These are phyloP conservation scores for Pleurotus ostreatus DNA, from an alignment of 768 basidiomycete genomes.

Conservation along the genomic window DNA sequence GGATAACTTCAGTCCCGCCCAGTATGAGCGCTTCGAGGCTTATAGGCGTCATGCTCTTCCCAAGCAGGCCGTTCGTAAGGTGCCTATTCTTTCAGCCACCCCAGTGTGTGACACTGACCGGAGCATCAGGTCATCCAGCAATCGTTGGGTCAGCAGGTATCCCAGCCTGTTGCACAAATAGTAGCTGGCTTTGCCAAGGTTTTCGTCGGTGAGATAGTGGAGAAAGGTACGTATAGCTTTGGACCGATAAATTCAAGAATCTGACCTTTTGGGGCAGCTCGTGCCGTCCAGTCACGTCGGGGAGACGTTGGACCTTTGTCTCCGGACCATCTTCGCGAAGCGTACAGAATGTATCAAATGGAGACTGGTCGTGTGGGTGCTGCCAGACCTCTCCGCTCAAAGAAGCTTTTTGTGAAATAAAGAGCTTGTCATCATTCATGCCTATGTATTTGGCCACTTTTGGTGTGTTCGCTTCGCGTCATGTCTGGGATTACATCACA, in stretches of 20 bases:
- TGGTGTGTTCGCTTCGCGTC: not conserved
- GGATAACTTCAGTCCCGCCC: conserved; percentile 80
- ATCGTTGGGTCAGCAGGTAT: conserved; percentile 74
- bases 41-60: conserved; percentile 81
- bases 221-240: conserved; percentile 57
- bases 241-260: conserved; percentile 2
- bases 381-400: conserved; percentile 63
- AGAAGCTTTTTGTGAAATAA: conserved; percentile 71
- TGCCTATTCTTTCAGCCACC: conserved; percentile 20
- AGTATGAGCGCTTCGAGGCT: conserved; percentile 87
- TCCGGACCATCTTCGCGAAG: conserved; percentile 88
- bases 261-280: conserved; percentile 42
- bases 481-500: not conserved
- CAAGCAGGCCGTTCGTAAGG: conserved; percentile 81
- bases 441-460: not conserved
- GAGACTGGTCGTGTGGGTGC: conserved; percentile 81
- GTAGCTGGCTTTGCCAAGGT: conserved; percentile 90
- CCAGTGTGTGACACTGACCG: too few species aligned
- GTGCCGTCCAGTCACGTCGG: conserved; percentile 66
- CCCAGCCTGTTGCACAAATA: conserved; percentile 83
- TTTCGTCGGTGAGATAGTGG: conserved; percentile 89
- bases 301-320: conserved; percentile 77
- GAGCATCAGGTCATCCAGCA: conserved; percentile 73
- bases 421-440: not conserved
- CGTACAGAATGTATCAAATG: conserved; percentile 77